A percentile compares a stretch with the other conserved stretches of the same genome.
These are phyloP conservation scores for Pseudogymnoascus sp. DNA, from an alignment of 2,329 filamentous ascomycete species.

Conservation along the genomic window DNA sequence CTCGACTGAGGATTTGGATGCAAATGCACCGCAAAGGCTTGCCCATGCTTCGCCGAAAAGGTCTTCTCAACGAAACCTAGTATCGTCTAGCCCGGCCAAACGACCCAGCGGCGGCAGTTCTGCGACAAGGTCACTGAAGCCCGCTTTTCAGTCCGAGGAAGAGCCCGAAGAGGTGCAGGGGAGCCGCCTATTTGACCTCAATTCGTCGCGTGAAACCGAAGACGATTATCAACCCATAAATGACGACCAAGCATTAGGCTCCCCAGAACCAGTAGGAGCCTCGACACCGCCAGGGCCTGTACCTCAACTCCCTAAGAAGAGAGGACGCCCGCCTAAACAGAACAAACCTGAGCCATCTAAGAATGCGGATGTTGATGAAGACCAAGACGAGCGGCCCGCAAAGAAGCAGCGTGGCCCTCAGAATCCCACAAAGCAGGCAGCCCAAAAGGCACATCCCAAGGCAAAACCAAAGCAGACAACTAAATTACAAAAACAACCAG, in stretches of 20 bases:
- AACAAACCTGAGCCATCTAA: constrained; percentile 9
- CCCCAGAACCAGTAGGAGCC: not conserved
- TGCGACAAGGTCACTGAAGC: not conserved
- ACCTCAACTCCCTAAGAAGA: constrained; percentile 18
- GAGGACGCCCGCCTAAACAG: constrained; percentile 16
- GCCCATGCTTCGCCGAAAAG: constrained; percentile 1
- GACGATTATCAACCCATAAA: not conserved
- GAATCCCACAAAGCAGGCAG: not conserved
- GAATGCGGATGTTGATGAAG: constrained; percentile 26
- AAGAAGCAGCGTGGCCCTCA: constrained; percentile 19
- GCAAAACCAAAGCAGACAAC: constrained; percentile 13
- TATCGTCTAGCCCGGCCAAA: not conserved
- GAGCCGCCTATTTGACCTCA: not conserved
- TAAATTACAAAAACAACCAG: constrained; percentile 10
- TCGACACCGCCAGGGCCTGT: constrained; percentile 13
- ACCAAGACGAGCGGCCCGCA: constrained; percentile 32
- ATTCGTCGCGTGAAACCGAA: not conserved
- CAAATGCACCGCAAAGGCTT: constrained; percentile 7
- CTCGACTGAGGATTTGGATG: constrained; percentile 20
- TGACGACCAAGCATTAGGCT: not conserved
- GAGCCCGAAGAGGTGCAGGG: not conserved
- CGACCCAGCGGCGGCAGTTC: not conserved
- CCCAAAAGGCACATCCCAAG: not conserved
- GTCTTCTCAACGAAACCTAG: constrained; percentile 17
- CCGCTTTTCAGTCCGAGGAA: not conserved